Percentiles rank a stretch among this genome's conserved stretches.
Evolutionary conservation across 2,329 filamentous ascomycete genomes (phyloP).

Genomic region (Penicillium fuscoglaucum): DNA sequence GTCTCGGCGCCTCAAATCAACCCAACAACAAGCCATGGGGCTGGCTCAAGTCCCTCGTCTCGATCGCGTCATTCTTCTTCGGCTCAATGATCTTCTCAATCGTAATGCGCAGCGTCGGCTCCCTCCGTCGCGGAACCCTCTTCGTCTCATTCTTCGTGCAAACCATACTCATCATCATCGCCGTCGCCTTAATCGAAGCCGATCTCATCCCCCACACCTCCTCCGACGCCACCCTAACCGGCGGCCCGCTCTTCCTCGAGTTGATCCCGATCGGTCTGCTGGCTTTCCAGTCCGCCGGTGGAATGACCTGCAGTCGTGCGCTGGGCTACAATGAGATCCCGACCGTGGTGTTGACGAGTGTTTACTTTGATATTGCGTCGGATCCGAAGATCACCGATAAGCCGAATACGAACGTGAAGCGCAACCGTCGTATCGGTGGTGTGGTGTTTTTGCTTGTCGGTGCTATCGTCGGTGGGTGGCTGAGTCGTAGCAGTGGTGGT

Average conservation of each 20-base stretch:
- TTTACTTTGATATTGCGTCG: constrained; percentile 49
- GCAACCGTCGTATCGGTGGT: constrained; percentile 40
- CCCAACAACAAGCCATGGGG: constrained; percentile 42
- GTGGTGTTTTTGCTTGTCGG: constrained; percentile 43
- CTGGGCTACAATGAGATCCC: constrained; percentile 48
- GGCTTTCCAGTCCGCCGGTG: constrained; percentile 48
- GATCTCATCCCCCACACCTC: constrained; percentile 40
- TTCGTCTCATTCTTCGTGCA: constrained; percentile 46
- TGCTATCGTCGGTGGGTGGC: constrained; percentile 45
- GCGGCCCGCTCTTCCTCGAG: constrained; percentile 39
- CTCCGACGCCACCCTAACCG: constrained; percentile 20
- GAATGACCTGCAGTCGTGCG: constrained; percentile 45
- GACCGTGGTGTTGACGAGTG: constrained; percentile 48
- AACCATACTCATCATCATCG: constrained; percentile 39
- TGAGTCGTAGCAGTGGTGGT: constrained; percentile 44
- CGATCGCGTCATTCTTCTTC: constrained; percentile 44
- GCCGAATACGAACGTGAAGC: constrained; percentile 42
- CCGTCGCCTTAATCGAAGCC: constrained; percentile 42
- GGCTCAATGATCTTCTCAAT: constrained; percentile 44
- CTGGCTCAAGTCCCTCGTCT: constrained; percentile 48
- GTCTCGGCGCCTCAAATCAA: constrained; percentile 45
- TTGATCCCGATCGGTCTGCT: constrained; percentile 46
- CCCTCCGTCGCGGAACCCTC: constrained; percentile 39
- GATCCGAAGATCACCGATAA: constrained; percentile 39
- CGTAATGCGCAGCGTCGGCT: constrained; percentile 38